Evolutionary conservation across 2,329 filamentous ascomycete genomes (phyloP).

Genomic region (Penicillium sumatraense): DNA sequence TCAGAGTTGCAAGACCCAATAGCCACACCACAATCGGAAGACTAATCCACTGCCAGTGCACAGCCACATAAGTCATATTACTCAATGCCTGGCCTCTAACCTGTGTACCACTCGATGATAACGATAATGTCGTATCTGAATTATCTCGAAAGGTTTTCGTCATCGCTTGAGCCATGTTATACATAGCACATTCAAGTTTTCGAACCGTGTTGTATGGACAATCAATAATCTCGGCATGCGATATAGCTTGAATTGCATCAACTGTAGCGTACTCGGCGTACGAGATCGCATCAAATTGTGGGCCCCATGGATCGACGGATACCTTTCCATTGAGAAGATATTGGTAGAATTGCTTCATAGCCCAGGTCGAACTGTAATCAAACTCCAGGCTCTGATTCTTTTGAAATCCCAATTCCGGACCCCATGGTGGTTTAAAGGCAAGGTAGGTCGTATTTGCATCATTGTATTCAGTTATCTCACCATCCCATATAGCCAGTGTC

Average conservation of each 20-base stretch:
- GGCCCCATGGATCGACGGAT: background rate
- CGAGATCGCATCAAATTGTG: background rate
- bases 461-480: background rate
- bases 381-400: background rate
- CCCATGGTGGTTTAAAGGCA: background rate
- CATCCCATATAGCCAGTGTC: background rate
- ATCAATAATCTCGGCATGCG: background rate
- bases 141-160: constrained; percentile 7
- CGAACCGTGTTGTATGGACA: background rate
- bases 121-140: constrained; percentile 1
- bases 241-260: constrained; percentile 1
- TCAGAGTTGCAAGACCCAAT: constrained; percentile 7
- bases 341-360: background rate
- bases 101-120: background rate
- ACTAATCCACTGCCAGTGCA: constrained; percentile 19
- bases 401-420: background rate
- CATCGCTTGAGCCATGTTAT: constrained; percentile 15
- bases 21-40: constrained; percentile 19
- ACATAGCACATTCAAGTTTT: constrained; percentile 11
- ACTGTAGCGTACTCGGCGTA: background rate
- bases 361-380: background rate
- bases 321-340: background rate
- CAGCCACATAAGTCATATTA: constrained; percentile 1
- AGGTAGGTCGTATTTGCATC: background rate
- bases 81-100: background rate